Base-by-base conservation (phyloP, 192 early-diverging fungal genomes). In the Allomyces javanicus region DNA sequence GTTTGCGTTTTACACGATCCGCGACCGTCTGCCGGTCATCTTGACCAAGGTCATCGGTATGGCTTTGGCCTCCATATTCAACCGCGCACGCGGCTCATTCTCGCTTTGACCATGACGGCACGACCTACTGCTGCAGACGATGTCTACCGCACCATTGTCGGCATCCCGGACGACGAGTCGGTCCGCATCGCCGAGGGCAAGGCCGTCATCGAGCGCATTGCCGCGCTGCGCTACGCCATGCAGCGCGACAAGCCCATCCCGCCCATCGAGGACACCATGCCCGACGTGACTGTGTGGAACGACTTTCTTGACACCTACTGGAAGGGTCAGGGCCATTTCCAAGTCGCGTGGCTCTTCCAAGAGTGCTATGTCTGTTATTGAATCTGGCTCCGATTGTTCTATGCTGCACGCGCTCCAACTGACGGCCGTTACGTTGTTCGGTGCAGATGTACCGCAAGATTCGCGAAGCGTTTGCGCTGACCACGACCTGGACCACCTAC, bases 1-100 rank as follows among this genome's bases (percentile, higher is more conserved):
- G 44, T 95, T 95, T 71, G 91, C 89, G 0, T 92, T 86, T 70
- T 69, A 76, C 19, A 91, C 89, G 43, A 77, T 87, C 62, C 78
- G 80, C 63, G 78, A 83, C 68, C 80, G 93, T 22, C 80, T 91
- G 63, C 93, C 93, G 5, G 82, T 87, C 58, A 95, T 93, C 63
- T 72, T 95, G 26, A 87, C 89, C 24, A 86, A 86, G 68, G 79
- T 81, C 24, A 81, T 95, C 14, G 50, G 50, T 58, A 14, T 14
- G 50, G 2, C 9, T 58, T 21, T 58, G 33, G 33, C 7, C 3
- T 40, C 33, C 33, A 9, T 40, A 3, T 9, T 40, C 33, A 7
- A 40, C 33, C 33, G 33, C 33, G 33, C 33, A 40, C 33, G 33
- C 33, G 9, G n/a, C n/a, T n/a, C n/a, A 40, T 40, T 40, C 33